phyloP scores from a whole-genome alignment of 2,329 filamentous ascomycete genomes.

The Hypoxylon sp. region DNA sequence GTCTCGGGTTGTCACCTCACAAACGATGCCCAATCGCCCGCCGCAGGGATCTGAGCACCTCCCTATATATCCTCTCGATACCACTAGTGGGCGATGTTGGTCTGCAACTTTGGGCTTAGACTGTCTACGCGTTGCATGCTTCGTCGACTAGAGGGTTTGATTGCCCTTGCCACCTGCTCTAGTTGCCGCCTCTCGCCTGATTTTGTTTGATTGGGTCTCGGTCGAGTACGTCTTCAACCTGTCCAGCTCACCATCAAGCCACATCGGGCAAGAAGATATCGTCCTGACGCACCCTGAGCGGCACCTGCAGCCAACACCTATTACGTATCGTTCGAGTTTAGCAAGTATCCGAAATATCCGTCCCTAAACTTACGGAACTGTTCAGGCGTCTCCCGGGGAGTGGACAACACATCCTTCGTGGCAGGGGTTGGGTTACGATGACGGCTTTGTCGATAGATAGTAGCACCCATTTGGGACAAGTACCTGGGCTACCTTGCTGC shows the following conservation, averaged over 20 bases:
- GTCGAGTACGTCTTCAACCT: constrained; percentile 27
- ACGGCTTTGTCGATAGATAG: constrained; percentile 27
- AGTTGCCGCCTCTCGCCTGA: constrained; percentile 33
- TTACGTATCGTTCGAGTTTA: constrained; percentile 39
- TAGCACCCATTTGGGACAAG: constrained; percentile 30
- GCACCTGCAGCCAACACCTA: constrained; percentile 44
- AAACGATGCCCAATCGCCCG: constrained; percentile 30
- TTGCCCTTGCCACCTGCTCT: constrained; percentile 32
- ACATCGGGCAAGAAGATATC: constrained; percentile 43
- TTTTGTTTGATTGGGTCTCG: constrained; percentile 39
- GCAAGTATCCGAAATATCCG: constrained; percentile 37
- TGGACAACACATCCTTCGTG: constrained; percentile 36
- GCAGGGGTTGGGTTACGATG: constrained; percentile 35
- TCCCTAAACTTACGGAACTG: constrained; percentile 31
- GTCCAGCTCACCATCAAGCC: constrained; percentile 45
- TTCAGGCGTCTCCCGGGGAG: constrained; percentile 24
- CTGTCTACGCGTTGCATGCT: constrained; percentile 28
- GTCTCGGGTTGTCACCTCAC: constrained; percentile 37
- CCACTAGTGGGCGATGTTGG: constrained; percentile 29
- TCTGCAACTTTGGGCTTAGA: constrained; percentile 26
- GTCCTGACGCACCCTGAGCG: constrained; percentile 31
- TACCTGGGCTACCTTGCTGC: constrained; percentile 34
- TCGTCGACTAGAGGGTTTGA: constrained; percentile 28
- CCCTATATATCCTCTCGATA: constrained; percentile 30
- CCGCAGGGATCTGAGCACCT: constrained; percentile 22